Percentiles rank a stretch among this genome's conserved stretches.
Conservation (phyloP, 306 rosid genomes). For the Canavalia gladiata region DNA sequence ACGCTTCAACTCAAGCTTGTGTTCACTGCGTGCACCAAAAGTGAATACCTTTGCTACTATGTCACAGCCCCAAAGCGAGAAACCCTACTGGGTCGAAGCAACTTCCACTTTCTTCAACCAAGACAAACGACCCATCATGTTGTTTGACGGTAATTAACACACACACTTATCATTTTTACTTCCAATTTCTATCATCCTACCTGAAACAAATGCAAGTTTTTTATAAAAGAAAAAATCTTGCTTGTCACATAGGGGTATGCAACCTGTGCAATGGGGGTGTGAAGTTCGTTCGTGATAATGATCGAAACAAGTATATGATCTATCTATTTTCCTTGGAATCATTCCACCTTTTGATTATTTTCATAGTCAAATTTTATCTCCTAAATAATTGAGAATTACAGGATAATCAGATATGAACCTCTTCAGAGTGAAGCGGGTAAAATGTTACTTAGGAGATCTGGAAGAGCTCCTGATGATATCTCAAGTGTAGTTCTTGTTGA, state of each 20-base stretch:
- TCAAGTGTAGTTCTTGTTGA: constrained; percentile 97
- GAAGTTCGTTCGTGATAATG: constrained; percentile 82
- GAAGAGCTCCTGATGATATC: constrained; percentile 96
- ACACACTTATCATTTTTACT: neutral
- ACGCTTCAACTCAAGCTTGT: constrained; percentile 42
- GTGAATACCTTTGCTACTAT: constrained; percentile 56
- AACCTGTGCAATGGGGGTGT: constrained; percentile 97
- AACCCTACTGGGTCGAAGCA: constrained; percentile 69
- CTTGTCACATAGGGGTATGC: constrained; percentile 74
- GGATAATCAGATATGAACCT: constrained; percentile 82
- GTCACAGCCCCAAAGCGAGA: constrained; percentile 56
- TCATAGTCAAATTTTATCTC: neutral
- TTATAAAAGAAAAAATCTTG: neutral
- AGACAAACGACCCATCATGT: constrained; percentile 91
- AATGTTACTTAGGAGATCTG: constrained; percentile 82
- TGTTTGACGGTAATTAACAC: constrained; percentile 74
- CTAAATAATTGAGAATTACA: constrained; percentile 28
- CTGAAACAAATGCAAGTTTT: neutral
- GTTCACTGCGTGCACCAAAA: constrained; percentile 49
- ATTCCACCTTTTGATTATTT: neutral
- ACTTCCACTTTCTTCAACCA: constrained; percentile 78
- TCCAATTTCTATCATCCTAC: constrained; percentile 2
- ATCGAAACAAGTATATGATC: constrained; percentile 65
- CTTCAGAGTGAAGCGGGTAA: constrained; percentile 96
- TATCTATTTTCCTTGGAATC: constrained; percentile 30